A percentile compares a stretch with the other conserved stretches of the same genome.
Evolutionary conservation across 495 filamentous ascomycete species (phyloP).

Genomic region (Talaromyces adpressus): DNA sequence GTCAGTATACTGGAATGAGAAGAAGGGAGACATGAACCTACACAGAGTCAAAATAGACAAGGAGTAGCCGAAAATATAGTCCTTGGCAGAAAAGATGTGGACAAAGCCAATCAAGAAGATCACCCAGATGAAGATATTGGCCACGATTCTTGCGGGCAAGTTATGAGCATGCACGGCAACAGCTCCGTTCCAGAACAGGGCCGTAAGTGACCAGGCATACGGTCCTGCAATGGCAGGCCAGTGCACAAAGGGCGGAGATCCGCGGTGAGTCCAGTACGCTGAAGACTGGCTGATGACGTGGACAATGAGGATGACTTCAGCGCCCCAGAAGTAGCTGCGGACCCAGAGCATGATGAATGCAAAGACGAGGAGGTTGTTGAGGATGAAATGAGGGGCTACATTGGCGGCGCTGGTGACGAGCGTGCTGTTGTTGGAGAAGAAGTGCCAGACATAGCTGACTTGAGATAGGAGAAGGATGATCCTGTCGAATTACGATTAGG

Average conservation of each 20-base stretch:
- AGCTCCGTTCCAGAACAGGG: slow-evolving; percentile 82
- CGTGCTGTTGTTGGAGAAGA: slow-evolving; percentile 58
- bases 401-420: slow-evolving; percentile 62
- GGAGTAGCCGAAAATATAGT: slow-evolving; percentile 77
- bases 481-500: slow-evolving; percentile 32
- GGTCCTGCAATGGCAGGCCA: slow-evolving; percentile 66
- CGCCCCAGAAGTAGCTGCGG: slow-evolving; percentile 60
- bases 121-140: slow-evolving; percentile 81
- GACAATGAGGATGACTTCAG: slow-evolving; percentile 67
- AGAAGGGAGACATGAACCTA: slow-evolving; percentile 22
- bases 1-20: not conserved
- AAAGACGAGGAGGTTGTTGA: slow-evolving; percentile 74
- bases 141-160: slow-evolving; percentile 63
- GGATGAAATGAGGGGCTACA: slow-evolving; percentile 76
- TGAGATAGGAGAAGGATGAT: slow-evolving; percentile 69
- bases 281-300: slow-evolving; percentile 72
- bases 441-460: slow-evolving; percentile 63
- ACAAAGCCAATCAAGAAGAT: slow-evolving; percentile 66
- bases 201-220: slow-evolving; percentile 75
- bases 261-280: slow-evolving; percentile 72
- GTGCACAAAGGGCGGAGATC: slow-evolving; percentile 64
- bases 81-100: slow-evolving; percentile 63
- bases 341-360: slow-evolving; percentile 78
- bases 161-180: slow-evolving; percentile 57
- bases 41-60: slow-evolving; percentile 65